These are phyloP conservation scores for Fraxinus greggii DNA, from an alignment of 305 asterid species.

Conservation along the genomic window DNA sequence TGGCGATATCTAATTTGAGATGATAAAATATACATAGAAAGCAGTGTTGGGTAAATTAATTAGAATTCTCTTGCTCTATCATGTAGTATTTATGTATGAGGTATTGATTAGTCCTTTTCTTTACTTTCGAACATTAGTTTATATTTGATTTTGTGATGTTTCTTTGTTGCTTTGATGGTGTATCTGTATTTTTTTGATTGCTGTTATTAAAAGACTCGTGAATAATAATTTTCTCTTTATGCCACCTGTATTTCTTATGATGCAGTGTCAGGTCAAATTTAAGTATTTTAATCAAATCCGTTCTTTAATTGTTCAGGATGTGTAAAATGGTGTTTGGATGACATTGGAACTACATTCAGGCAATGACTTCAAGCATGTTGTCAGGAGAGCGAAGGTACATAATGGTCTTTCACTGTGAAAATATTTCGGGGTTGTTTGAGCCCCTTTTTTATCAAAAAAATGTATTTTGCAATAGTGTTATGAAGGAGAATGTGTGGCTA, in stretches of 20 bases:
- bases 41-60: neutral
- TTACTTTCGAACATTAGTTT: neutral
- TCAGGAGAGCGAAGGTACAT: slow-evolving; percentile 90
- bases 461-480: neutral
- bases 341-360: slow-evolving; percentile 53
- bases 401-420: slow-evolving; percentile 3
- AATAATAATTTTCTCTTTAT: neutral
- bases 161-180: neutral
- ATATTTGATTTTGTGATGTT: neutral
- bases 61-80: neutral
- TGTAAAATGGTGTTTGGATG: slow-evolving; percentile 48
- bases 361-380: slow-evolving; percentile 83
- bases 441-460: neutral
- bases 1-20: neutral
- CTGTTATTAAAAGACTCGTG: neutral
- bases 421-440: neutral
- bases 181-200: neutral
- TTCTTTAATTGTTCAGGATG: slow-evolving; percentile 35
- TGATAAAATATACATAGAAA: neutral
- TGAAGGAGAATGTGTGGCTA: neutral
- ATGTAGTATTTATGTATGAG: neutral
- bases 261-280: neutral
- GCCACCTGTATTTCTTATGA: neutral
- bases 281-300: slow-evolving; percentile 2
- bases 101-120: neutral